phyloP scores from a whole-genome alignment of 139 green algal genomes.

The Picochlorum sp. region DNA sequence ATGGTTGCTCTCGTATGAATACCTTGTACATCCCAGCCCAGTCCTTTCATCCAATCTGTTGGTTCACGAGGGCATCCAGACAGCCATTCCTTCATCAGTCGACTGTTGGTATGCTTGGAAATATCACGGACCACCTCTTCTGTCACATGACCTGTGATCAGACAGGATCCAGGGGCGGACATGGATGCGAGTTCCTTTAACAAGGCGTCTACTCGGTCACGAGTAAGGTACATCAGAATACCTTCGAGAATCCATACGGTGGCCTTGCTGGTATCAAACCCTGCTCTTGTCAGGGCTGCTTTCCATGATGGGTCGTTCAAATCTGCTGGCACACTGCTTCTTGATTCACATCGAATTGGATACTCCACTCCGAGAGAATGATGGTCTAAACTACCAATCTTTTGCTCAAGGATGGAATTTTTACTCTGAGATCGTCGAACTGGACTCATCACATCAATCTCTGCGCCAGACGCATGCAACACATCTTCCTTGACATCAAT shows the following conservation, averaged over 20 bases:
- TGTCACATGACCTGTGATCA: slow-evolving; percentile 8
- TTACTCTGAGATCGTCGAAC: background rate
- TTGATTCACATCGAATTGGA: background rate
- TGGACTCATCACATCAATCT: background rate
- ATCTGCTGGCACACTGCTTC: background rate
- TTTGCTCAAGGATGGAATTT: slow-evolving; percentile 1
- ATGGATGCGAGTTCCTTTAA: background rate
- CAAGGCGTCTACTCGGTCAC: slow-evolving; percentile 15
- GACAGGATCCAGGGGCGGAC: background rate
- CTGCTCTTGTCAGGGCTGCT: slow-evolving; percentile 2
- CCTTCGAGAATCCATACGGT: slow-evolving; percentile 47
- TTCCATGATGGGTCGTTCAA: slow-evolving; percentile 2
- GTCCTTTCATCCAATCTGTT: background rate
- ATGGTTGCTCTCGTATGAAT: background rate
- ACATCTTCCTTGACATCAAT: slow-evolving; percentile 38
- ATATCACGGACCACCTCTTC: slow-evolving; percentile 14
- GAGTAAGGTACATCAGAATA: slow-evolving; percentile 48
- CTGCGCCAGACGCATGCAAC: slow-evolving; percentile 3
- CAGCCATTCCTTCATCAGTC: slow-evolving; percentile 17
- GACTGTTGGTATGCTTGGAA: background rate
- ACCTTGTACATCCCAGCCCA: slow-evolving; percentile 3
- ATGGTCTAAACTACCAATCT: slow-evolving; percentile 6
- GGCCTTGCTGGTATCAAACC: slow-evolving; percentile 12
- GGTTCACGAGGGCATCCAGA: slow-evolving; percentile 29
- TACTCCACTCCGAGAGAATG: background rate